A percentile compares a stretch with the other conserved stretches of the same genome.
These are phyloP conservation scores for Vaccinium corymbosum DNA, from an alignment of 148 eudicot species.

Conservation along the genomic window DNA sequence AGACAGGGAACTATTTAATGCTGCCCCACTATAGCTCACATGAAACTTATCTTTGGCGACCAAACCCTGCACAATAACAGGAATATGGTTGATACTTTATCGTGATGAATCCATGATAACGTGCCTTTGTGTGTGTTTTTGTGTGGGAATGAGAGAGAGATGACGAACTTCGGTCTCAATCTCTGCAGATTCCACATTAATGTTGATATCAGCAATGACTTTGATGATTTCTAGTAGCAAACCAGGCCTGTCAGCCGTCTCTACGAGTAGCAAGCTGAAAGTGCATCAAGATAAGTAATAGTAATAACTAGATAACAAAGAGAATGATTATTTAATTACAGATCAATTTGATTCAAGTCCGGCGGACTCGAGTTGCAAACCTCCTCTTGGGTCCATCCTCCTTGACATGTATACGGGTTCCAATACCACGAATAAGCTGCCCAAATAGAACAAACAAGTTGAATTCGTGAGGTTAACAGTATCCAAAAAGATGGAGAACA, in stretches of 20 bases:
- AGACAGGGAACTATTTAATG: constrained; percentile 67
- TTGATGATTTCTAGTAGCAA: constrained; percentile 76
- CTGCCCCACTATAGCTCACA: constrained; percentile 87
- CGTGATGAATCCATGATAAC: not conserved
- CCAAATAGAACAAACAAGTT: not conserved
- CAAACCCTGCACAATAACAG: constrained; percentile 54
- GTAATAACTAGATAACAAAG: not conserved
- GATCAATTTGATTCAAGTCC: constrained; percentile 5
- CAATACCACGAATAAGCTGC: constrained; percentile 78
- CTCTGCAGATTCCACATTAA: constrained; percentile 88
- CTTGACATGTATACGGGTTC: constrained; percentile 74
- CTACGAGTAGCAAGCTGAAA: constrained; percentile 77
- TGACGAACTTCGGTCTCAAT: constrained; percentile 78
- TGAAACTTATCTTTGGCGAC: constrained; percentile 94
- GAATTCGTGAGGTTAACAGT: not conserved
- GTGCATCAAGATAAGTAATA: constrained; percentile 13
- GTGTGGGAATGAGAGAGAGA: constrained; percentile 2
- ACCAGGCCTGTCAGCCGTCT: constrained; percentile 93
- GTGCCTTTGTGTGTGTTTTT: not conserved
- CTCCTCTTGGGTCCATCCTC: constrained; percentile 94
- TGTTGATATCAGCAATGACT: constrained; percentile 72
- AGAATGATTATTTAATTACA: not conserved
- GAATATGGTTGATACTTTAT: constrained; percentile 1
- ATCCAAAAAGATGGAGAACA: constrained; percentile 3
- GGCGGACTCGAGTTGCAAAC: constrained; percentile 28